phyloP scores from a whole-genome alignment of 1,284 basidiomycete genomes.

The Ustilago vetiveriae region DNA sequence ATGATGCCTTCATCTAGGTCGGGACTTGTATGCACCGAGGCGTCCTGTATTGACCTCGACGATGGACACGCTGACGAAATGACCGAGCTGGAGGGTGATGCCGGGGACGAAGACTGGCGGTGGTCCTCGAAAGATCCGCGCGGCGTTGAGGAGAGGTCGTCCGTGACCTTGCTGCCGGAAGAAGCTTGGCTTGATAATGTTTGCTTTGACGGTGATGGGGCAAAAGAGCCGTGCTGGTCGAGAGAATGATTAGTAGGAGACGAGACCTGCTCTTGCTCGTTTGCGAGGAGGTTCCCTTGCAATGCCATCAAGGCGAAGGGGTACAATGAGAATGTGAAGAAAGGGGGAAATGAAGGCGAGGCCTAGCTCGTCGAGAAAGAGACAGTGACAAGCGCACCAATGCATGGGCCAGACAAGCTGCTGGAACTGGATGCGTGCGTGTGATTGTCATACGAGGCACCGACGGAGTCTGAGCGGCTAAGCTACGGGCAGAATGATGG shows the following conservation, averaged over 20 bases:
- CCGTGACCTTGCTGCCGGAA: not conserved
- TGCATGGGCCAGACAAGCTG: too few species aligned
- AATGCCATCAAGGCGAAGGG: constrained; percentile 35
- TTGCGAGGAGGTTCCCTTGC: constrained; percentile 6
- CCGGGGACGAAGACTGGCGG: not conserved
- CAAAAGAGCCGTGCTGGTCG: not conserved
- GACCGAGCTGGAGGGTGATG: not conserved
- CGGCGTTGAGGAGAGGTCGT: not conserved
- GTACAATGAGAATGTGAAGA: not conserved
- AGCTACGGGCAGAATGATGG: too few species aligned
- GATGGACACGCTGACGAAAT: not conserved
- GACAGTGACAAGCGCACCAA: too few species aligned
- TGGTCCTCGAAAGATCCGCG: not conserved
- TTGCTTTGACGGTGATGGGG: not conserved
- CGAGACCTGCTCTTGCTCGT: constrained; percentile 29
- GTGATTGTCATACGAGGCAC: too few species aligned
- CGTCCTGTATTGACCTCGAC: not conserved
- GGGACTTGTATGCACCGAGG: not conserved
- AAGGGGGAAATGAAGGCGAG: not conserved
- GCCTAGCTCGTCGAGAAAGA: too few species aligned
- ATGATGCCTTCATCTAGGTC: not conserved
- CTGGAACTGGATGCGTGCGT: too few species aligned
- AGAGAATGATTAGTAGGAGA: constrained; percentile 1
- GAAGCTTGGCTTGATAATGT: not conserved
- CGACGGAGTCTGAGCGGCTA: too few species aligned